These are phyloP conservation scores for Umbelopsis vinacea DNA, from an alignment of 192 early-diverging fungal genomes.

Conservation along the genomic window DNA sequence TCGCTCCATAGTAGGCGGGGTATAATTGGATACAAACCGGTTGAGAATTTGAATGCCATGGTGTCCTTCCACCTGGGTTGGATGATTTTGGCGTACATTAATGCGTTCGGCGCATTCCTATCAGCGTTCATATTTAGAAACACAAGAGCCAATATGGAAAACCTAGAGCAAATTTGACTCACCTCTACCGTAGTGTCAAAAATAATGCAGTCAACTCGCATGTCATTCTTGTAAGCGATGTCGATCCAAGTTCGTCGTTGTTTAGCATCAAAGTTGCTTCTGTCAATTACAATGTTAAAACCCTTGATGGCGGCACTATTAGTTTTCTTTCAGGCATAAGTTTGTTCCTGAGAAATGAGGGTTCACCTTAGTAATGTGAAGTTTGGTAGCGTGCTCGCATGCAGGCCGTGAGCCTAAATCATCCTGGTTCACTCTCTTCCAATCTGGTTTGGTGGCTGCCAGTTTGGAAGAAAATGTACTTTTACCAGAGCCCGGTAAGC, in stretches of 20 bases:
- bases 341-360: background rate
- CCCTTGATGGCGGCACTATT: slow-evolving; percentile 51
- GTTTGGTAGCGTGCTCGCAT: slow-evolving; percentile 61
- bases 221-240: slow-evolving; percentile 60
- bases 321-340: background rate
- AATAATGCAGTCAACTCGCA: slow-evolving; percentile 68
- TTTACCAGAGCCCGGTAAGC: slow-evolving; percentile 80
- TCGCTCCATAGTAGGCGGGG: slow-evolving; percentile 40
- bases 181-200: slow-evolving; percentile 65
- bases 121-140: background rate
- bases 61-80: slow-evolving; percentile 71
- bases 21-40: slow-evolving; percentile 58
- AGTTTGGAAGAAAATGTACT: slow-evolving; percentile 67
- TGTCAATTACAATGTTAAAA: slow-evolving; percentile 74
- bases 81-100: slow-evolving; percentile 63
- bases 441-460: slow-evolving; percentile 44
- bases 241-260: slow-evolving; percentile 76
- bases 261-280: slow-evolving; percentile 77
- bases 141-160: no score
- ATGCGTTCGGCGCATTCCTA: slow-evolving; percentile 66
- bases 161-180: background rate
- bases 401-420: slow-evolving; percentile 66
- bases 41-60: slow-evolving; percentile 65
- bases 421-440: slow-evolving; percentile 77
- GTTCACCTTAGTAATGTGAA: slow-evolving; percentile 26